These are phyloP conservation scores for Phoenix dactylifera DNA, from an alignment of 176 grass and related monocot genomes.

Conservation along the genomic window DNA sequence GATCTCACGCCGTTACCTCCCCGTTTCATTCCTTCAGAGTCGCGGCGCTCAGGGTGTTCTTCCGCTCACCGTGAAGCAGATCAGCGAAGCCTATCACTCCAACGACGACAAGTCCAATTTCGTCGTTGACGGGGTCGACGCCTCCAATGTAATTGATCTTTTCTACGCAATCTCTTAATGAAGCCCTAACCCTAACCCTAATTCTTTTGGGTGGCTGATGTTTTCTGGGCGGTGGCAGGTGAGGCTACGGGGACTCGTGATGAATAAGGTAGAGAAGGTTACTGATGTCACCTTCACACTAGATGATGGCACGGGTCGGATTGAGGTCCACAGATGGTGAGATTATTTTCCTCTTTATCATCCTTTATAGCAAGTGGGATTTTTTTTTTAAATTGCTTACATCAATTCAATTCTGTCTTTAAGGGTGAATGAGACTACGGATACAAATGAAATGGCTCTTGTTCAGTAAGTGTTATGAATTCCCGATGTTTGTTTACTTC, in stretches of 20 bases:
- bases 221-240: slow-evolving; percentile 40
- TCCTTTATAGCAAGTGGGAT: neutral
- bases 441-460: slow-evolving; percentile 52
- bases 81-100: slow-evolving; percentile 56
- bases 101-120: slow-evolving; percentile 76
- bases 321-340: slow-evolving; percentile 73
- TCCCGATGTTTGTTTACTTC: neutral
- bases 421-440: slow-evolving; percentile 63
- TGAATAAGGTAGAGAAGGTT: slow-evolving; percentile 55
- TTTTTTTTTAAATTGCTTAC: neutral
- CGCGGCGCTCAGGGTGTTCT: slow-evolving; percentile 44
- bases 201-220: neutral
- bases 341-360: slow-evolving; percentile 15
- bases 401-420: slow-evolving; percentile 3
- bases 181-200: too few relatives aligned
- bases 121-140: slow-evolving; percentile 51
- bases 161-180: neutral
- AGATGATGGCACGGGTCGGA: slow-evolving; percentile 78
- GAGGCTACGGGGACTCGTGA: slow-evolving; percentile 64
- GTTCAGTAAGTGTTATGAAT: slow-evolving; percentile 39
- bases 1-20: neutral
- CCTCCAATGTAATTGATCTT: slow-evolving; percentile 50
- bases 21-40: slow-evolving; percentile 15
- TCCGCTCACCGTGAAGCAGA: slow-evolving; percentile 85
- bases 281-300: slow-evolving; percentile 69